phyloP scores from a whole-genome alignment of 345 rosid genomes.

The Euphorbia pulcherrima region DNA sequence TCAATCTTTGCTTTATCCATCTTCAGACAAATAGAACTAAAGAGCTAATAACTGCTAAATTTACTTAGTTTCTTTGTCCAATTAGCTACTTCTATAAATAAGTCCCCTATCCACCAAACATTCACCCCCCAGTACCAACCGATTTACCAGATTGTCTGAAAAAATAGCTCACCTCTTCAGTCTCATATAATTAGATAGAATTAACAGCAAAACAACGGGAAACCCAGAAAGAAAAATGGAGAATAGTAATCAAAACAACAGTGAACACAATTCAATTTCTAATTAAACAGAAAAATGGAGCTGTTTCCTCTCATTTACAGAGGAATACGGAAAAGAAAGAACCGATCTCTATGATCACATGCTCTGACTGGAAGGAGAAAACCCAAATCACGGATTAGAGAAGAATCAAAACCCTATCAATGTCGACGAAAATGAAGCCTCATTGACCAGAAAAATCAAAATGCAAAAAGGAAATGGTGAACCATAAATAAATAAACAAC shows the following conservation, averaged over 20 bases:
- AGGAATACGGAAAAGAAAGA: background rate
- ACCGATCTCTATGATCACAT: conserved; percentile 16
- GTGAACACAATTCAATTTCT: conserved; percentile 4
- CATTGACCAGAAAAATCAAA: conserved; percentile 32
- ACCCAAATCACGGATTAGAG: conserved; percentile 2
- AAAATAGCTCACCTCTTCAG: background rate
- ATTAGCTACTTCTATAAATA: background rate
- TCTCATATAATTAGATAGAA: conserved; percentile 5
- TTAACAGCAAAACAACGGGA: conserved; percentile 1
- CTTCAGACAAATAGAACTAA: background rate
- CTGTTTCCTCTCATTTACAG: background rate
- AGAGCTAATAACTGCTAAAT: background rate
- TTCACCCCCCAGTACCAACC: conserved; percentile 14
- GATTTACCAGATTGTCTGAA: conserved; percentile 27
- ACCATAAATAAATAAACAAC: background rate
- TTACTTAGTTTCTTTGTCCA: conserved; percentile 7
- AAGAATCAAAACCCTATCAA: conserved; percentile 28
- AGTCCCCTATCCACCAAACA: background rate
- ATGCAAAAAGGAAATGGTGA: conserved; percentile 7
- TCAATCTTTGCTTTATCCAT: conserved; percentile 48
- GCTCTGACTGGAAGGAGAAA: background rate
- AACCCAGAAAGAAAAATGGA: background rate
- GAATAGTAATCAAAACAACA: background rate
- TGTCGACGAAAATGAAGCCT: conserved; percentile 10
- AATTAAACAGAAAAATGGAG: background rate